These are phyloP conservation scores for Salix udensis DNA, from an alignment of 345 rosid species.

Conservation along the genomic window DNA sequence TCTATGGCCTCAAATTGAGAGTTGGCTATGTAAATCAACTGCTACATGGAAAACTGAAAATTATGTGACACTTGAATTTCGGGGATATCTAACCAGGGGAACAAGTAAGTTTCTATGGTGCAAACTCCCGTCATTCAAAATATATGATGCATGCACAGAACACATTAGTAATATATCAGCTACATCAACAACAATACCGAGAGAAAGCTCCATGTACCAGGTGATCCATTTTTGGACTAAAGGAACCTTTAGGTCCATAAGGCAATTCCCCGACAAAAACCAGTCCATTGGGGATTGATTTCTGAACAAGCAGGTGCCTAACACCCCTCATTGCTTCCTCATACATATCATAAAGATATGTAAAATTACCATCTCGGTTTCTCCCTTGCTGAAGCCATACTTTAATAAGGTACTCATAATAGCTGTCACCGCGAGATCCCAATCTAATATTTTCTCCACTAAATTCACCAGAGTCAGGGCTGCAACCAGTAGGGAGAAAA, in stretches of 20 bases:
- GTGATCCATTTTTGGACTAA: conserved; percentile 99
- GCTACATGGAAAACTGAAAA: background rate
- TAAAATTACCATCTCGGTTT: conserved; percentile 37
- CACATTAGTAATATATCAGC: conserved; percentile 1
- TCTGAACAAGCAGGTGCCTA: conserved; percentile 72
- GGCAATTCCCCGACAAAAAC: conserved; percentile 97
- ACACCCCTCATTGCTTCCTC: conserved; percentile 95
- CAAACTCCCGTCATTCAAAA: background rate
- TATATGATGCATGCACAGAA: background rate
- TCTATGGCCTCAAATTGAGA: background rate
- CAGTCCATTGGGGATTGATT: conserved; percentile 75
- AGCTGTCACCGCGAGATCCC: conserved; percentile 99
- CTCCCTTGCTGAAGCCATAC: conserved; percentile 91
- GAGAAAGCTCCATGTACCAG: conserved; percentile 55
- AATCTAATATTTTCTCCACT: conserved; percentile 87
- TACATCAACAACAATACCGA: background rate
- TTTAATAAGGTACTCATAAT: conserved; percentile 89
- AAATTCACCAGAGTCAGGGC: conserved; percentile 87
- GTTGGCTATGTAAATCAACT: background rate
- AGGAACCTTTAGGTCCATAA: conserved; percentile 61
- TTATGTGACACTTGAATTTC: background rate
- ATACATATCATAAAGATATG: conserved; percentile 83
- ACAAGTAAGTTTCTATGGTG: background rate
- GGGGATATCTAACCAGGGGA: background rate
- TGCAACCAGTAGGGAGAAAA: conserved; percentile 35